Base-by-base conservation (phyloP, 169 alveolate species). In the Toxoplasma gondii region DNA sequence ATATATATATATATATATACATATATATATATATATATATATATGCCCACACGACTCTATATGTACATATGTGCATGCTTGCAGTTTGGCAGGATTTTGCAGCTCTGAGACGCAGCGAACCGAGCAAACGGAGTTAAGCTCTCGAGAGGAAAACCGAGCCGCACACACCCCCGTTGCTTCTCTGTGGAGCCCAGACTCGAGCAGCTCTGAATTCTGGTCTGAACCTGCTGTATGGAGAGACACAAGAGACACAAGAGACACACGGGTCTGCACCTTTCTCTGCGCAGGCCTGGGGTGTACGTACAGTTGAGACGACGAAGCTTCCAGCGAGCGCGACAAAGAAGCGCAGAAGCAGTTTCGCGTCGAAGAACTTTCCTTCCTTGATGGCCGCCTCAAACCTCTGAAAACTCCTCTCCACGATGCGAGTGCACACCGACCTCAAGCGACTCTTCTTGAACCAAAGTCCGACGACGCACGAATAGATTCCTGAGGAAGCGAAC, bases 391-490 rank as follows among this genome's bases (percentile, higher is more conserved):
- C 70, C 9, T n/a, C 44, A 19, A 58, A 41, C 29, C 69, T 39
- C 27, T 10, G 7, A 19, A 69, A 29, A 45, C 88, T n/a, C 5
- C 45, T 1, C 2, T 36, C n/a, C 88, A 88, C 93, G 36, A 88
- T 24, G 24, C 88, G 19, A 5, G n/a, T 0, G 44, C 70, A 78
- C 27, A 88, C 44, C 31, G 53, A 34, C 24, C 93, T 58, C 39
- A 88, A 41, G 44, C 93, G 93, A 1, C 16, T 45, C 49, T 88
- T 88, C 34, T 80, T n/a, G 69, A 58, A 88, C 67, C 70, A 69
- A 31, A 88, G 43, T 36, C 93, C 93, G n/a, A 88, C 88, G 88
- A 39, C 38, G 83, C 86, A 49, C 41, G 93, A 84, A 88, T 88
- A 88, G n/a, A 88, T 88, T 1, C 93, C 93, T 88, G 69, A 39